Base-by-base conservation (phyloP, 441 rosid species). In the Adansonia gregorii region DNA sequence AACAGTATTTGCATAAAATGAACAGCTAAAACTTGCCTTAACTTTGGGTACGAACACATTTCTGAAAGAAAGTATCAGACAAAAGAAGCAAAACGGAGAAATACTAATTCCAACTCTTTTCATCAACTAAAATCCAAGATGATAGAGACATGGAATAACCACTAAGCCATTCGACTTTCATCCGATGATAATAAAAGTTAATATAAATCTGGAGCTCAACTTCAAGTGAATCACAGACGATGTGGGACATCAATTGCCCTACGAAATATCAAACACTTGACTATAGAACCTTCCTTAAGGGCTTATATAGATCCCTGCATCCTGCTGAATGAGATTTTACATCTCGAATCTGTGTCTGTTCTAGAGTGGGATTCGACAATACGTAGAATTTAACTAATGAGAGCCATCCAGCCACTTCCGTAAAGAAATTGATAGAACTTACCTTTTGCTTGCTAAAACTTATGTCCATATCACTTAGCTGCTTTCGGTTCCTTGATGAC, bases 401-500 rank as follows among this genome's bases (percentile, higher is more conserved):
- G 52, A 45, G 56, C 2, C 15, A 55, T 49, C 22, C 43, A 41
- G 58, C 6, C 19, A 72, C 9, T 41, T 74, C 17, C 10, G 3
- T 31, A 49, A 73, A 67, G 64, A 78, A 75, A 77, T 64, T 24
- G 61, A 41, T 24, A 66, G 17, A 49, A 41, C 22, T 74, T 84
- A 92, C 98, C 98, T 87, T 88, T 78, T 84, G 91, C 86, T 51
- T 85, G 82, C 76, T 84, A 54, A 85, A 79, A 83, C 73, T 74
- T 35, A 84, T 72, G 69, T 82, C 82, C 31, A 27, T 70, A 35
- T 75, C 73, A 77, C 69, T 70, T 71, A 51, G 78, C 72, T 78
- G 82, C 64, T 71, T 76, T 76, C 35, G 82, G 75, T 82, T 84
- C 64, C 41, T 76, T 1, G 89, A 78, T 74, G 93, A 82, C 75